Evolutionary conservation across 2,329 filamentous ascomycete genomes (phyloP), one percentile per base, ranked within the genome.

Genomic region (Xylariaceae sp.): DNA sequence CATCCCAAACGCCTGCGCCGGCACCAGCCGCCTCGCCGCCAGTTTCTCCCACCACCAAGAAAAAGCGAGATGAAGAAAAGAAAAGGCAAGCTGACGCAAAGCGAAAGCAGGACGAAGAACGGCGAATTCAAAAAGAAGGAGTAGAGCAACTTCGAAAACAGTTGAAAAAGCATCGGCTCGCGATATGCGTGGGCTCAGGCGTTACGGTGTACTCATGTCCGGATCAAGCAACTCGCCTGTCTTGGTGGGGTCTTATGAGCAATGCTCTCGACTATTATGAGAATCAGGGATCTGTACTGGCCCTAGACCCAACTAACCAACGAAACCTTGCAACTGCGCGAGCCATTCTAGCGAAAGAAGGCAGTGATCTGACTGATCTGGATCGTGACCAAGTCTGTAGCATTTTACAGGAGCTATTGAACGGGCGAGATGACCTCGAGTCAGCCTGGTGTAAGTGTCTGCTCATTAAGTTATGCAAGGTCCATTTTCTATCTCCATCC

Each of bases 151-250:
- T 53, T 5, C 34, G 42, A 10, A 16, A 39, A 14, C 42, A 43
- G 21, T 27, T 53, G 19, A 48, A 37, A 17, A 16, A 14, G 5
- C 32, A 37, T 11, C 40, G 43, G 16, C 20, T 53, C 17, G 45
- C 44, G 7, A 52, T 54, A 33, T 54, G 52, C 11, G 47, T 52
- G 17, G 52, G 52, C 25, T 50, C 47, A 2, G 47, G 47, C 12
- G 47, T 48, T 6, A 52, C 49, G 5, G 22, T 52, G 7, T 48
- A 42, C 35, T 50, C 49, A 8, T 42, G 44, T 35, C 22, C 29
- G 1, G 29, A 8, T 2, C 47, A 52, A 17, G 21, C 34, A 4
- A n/a, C 27, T 27, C 52, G 47, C n/a, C 41, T 52, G n/a, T 47
- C 44, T 7, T 54, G 52, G 52, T 33, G 11, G 25, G 49, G 52